Evolutionary conservation across 2,329 filamentous ascomycete species (phyloP), one percentile per base, ranked within the genome.

Genomic region (Teratosphaeriaceae sp.): DNA sequence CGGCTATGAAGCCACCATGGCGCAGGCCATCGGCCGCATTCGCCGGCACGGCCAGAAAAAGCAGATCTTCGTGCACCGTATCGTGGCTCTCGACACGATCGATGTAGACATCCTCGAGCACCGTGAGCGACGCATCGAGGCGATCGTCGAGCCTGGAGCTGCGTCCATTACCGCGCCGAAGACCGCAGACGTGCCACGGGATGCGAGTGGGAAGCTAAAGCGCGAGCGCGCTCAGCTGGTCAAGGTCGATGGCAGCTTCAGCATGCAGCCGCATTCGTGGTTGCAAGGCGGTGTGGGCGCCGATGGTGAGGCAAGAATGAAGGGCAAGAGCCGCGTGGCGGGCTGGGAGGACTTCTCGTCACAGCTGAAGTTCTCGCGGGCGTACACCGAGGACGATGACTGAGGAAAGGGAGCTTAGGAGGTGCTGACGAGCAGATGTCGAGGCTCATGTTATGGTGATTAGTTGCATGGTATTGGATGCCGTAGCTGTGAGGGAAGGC

Each of bases 11-110:
- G 67, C 74, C 0, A 68, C 71, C 0, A 82, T 82, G 73, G 73
- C 68, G 0, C 81, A 85, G 48, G 79, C 79, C 0, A 76, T 83
- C 16, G 81, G 80, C 2, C 72, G 81, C 27, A 70, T 72, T 7
- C 68, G 72, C 5, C 69, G 81, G 2, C 78, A 74, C 43, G 75
- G 78, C 0, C 80, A 85, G 54, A 60, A 62, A 27, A 76, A 73
- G 51, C 57, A 59, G 1, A 79, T 84, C 2, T 67, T 77, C 41
- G 70, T 82, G 13, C 81, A 81, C 54, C 72, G 90, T 2, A 81
- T 97, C 16, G 82, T 94, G 7, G 92, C 88, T 9, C 84, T 96
- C 58, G 84, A 94, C 59, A 72, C 69, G 1, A 68, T 73, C 29
- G 69, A 73, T 27, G 65, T 72, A 1, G 69, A 72, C 45, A 66